A percentile compares a stretch with the other conserved stretches of the same genome.
phyloP scores from a whole-genome alignment of 179 eudicot species.

The Beta corolliflora region DNA sequence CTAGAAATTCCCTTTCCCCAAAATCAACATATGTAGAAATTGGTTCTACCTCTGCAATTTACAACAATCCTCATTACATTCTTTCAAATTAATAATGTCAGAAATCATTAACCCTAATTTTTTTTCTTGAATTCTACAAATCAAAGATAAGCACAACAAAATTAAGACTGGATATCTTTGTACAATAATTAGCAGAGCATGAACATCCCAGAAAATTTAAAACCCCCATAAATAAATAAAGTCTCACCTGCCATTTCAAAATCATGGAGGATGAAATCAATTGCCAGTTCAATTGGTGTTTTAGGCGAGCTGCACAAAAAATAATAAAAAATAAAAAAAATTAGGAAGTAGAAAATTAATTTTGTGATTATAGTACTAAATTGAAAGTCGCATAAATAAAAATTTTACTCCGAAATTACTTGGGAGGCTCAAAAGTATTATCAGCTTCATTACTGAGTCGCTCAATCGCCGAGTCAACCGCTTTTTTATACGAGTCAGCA shows the following conservation, averaged over 20 bases:
- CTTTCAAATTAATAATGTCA: neutral
- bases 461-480: slow-evolving; percentile 78
- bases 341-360: neutral
- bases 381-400: neutral
- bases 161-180: slow-evolving; percentile 2
- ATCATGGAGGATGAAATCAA: slow-evolving; percentile 94
- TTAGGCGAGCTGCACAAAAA: slow-evolving; percentile 56
- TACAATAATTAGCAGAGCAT: neutral
- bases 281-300: slow-evolving; percentile 88
- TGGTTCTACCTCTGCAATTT: slow-evolving; percentile 78
- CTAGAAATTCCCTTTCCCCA: slow-evolving; percentile 77
- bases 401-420: slow-evolving; percentile 16
- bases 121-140: too few relatives aligned
- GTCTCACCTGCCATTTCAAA: slow-evolving; percentile 89
- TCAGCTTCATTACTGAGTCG: slow-evolving; percentile 44
- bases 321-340: neutral
- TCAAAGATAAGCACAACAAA: neutral
- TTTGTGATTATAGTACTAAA: too few relatives aligned
- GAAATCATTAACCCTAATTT: neutral
- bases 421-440: slow-evolving; percentile 7
- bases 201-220: too few relatives aligned
- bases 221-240: neutral
- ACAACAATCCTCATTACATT: neutral
- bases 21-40: slow-evolving; percentile 85
- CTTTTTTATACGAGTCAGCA: slow-evolving; percentile 74